Evolutionary conservation across 805 yeast genomes (phyloP), one percentile per base, ranked within the genome.

Genomic region (Metschnikowia anglica): DNA sequence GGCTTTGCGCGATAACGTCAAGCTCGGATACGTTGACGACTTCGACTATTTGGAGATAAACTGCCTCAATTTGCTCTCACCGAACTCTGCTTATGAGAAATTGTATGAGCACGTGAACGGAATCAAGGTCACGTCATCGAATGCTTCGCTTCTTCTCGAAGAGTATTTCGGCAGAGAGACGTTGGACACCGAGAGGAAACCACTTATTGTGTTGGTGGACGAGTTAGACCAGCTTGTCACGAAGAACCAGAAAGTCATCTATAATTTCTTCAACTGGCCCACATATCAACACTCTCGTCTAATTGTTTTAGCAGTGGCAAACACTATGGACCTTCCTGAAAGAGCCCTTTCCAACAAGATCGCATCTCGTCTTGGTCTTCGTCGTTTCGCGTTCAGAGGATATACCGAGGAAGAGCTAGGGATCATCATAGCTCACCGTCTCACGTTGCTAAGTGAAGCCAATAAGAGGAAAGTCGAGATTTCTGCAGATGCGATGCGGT

Each of bases 251-350:
- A 79, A 81, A 34, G 90, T 91, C 26, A 83, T 91, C 84, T 93
- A 93, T 68, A 93, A 93, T 61, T 88, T 93, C 59, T 89, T 93
- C 73, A 93, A 93, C 64, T 93, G 99, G 99, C 97, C 99, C 4
- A 81, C 96, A 0, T 81, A 87, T 55, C 69, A 77, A 10, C 71
- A 80, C 51, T 89, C 98, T 4, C 83, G 83, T 54, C 69, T 93
- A 38, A 79, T 93, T 38, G 95, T 93, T 2, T 73, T 93, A 31
- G 97, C 98, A 0, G 89, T 93, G 23, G 97, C 98, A 3, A 93
- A 93, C 61, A 90, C 97, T 0, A 89, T 93, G 97, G 98, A 93
- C 66, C 68, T 93, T 36, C 98, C 99, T 0, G 99, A 93, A 60
- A 72, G 97, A 40, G 74, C 83, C 38, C 68, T 93, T 29, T 81